Evolutionary conservation across 148 eudicot genomes (phyloP), one percentile per base, ranked within the genome.

Genomic region (Fagopyrum tataricum): DNA sequence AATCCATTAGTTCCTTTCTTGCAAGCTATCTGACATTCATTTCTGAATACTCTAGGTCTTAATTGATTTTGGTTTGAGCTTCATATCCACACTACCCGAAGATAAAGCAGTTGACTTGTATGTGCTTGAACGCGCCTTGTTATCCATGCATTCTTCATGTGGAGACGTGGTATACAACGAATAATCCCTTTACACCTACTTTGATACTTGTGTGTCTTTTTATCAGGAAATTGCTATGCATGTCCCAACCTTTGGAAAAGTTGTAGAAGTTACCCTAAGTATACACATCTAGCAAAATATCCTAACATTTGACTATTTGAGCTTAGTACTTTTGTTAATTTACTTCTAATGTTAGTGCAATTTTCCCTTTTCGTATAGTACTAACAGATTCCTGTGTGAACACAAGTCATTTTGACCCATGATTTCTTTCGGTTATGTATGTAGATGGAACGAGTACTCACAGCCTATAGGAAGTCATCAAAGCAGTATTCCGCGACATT

Each of bases 101-200:
- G 98, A 94, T 80, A 94, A 90, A 92, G 98, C 98, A 58, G 98
- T 94, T 47, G 98, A 93, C 77, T 81, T 91, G 55, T 93, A 91
- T 77, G 97, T 93, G 46, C 92, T 93, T 61, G 98, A 93, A 80
- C 87, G 95, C 49, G 97, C 98, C 13, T 83, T 94, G 78, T 84
- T 91, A 26, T 91, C 98, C 20, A 91, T 94, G 98, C 98, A 94
- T 77, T 94, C 97, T 81, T 90, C 98, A 52, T 94, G 97, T 79
- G 98, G 98, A 70, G 84, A 91, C 80, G 96, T 91, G 95, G 98
- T 94, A 86, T 75, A 87, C 51, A 41, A 51, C 69, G 37, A 15
- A 12, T 31, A 64, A 1, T 37, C 43, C 37, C 17, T 37, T 62
- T 39, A 10, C 6, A n/a, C 5, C 21, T n/a, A 4, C 21, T 6